phyloP scores from a whole-genome alignment of 768 basidiomycete genomes.

The Tylopilus sp. region DNA sequence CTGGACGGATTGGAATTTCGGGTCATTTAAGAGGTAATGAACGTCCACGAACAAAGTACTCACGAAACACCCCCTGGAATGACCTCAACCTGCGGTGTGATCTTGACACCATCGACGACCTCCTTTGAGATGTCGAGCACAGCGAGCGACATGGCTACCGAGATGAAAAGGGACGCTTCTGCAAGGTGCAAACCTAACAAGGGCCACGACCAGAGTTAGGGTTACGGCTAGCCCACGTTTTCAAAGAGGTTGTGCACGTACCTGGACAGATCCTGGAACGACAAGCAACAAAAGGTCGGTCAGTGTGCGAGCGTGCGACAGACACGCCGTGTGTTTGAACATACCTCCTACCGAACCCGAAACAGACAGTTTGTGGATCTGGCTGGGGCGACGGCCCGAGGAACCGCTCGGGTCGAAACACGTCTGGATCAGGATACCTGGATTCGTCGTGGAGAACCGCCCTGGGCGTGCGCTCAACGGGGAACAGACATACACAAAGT shows the following conservation, averaged over 20 bases:
- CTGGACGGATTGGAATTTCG: too few relatives aligned
- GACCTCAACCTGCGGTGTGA: slow-evolving; percentile 42
- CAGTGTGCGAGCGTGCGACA: not conserved
- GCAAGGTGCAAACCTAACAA: slow-evolving; percentile 30
- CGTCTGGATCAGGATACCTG: slow-evolving; percentile 31
- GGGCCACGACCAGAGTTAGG: too few relatives aligned
- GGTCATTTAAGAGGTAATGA: too few relatives aligned
- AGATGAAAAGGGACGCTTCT: slow-evolving; percentile 26
- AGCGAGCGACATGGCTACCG: too few relatives aligned
- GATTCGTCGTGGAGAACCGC: slow-evolving; percentile 50
- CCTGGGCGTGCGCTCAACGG: slow-evolving; percentile 39
- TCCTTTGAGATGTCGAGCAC: slow-evolving; percentile 43
- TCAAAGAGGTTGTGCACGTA: not conserved
- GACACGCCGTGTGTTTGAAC: not conserved
- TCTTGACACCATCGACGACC: slow-evolving; percentile 38
- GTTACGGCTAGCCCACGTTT: not conserved
- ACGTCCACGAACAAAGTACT: too few relatives aligned
- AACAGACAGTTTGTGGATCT: slow-evolving; percentile 15
- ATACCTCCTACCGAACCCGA: slow-evolving; percentile 33
- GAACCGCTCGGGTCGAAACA: slow-evolving; percentile 36
- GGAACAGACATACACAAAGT: too few relatives aligned
- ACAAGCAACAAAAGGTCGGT: not conserved
- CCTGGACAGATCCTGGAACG: slow-evolving; percentile 20
- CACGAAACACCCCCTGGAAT: slow-evolving; percentile 46
- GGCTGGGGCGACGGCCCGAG: slow-evolving; percentile 19